A percentile compares a stretch with the other conserved stretches of the same genome.
Conservation (phyloP, 176 grass and related monocot genomes). For the Carex cristatella region DNA sequence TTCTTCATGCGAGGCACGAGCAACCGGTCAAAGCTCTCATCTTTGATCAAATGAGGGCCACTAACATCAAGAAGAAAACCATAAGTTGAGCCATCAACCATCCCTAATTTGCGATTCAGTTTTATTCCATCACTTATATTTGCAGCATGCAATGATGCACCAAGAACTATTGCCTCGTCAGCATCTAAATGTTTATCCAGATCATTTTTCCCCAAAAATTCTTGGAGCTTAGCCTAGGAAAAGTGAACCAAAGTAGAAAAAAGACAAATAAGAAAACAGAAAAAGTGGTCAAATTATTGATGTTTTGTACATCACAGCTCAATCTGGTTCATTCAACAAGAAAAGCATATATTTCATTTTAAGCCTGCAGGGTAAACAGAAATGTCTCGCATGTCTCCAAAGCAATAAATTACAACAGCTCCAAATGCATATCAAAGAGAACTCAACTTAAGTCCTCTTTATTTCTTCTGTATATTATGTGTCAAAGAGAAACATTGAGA, state of each 20-base stretch:
- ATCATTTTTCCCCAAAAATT: slow-evolving; percentile 73
- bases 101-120: slow-evolving; percentile 92
- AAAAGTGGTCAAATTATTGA: background rate
- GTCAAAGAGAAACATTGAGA: background rate
- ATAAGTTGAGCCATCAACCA: slow-evolving; percentile 96
- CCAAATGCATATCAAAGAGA: background rate
- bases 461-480: background rate
- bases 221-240: slow-evolving; percentile 76
- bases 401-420: background rate
- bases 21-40: slow-evolving; percentile 61
- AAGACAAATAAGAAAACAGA: background rate
- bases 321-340: background rate
- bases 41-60: slow-evolving; percentile 61
- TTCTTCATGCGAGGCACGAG: slow-evolving; percentile 94
- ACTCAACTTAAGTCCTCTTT: background rate
- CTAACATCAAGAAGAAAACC: slow-evolving; percentile 72
- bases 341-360: background rate
- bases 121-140: slow-evolving; percentile 99
- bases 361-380: background rate
- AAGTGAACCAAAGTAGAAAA: slow-evolving; percentile 25
- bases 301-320: background rate
- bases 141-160: slow-evolving; percentile 91
- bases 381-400: background rate
- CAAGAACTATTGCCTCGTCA: slow-evolving; percentile 97
- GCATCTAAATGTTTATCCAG: slow-evolving; percentile 95